phyloP scores from a whole-genome alignment of 2,329 filamentous ascomycete species.

The Fusarium sp. region DNA sequence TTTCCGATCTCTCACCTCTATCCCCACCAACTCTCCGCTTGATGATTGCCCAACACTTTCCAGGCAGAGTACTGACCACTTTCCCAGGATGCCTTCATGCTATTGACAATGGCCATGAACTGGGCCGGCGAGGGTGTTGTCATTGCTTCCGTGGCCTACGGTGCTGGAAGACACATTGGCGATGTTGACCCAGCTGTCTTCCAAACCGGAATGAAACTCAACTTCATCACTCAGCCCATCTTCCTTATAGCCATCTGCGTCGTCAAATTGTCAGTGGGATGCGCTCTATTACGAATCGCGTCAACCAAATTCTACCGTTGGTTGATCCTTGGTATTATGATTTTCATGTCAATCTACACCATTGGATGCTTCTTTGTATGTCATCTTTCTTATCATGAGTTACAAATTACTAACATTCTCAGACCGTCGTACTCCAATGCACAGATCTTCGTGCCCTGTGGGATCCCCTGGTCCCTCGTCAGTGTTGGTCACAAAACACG shows the following conservation, averaged over 20 bases:
- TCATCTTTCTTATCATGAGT: accelerated
- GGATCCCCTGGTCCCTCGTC: conserved; percentile 53
- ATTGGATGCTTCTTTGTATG: conserved; percentile 52
- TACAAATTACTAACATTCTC: accelerated
- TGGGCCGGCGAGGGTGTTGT: conserved; percentile 54
- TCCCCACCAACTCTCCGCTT: neutral
- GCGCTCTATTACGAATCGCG: conserved; percentile 56
- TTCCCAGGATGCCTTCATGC: conserved; percentile 48
- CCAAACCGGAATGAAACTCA: conserved; percentile 54
- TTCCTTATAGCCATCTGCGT: conserved; percentile 56
- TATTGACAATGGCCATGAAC: conserved; percentile 46
- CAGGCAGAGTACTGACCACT: neutral
- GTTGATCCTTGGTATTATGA: conserved; percentile 53
- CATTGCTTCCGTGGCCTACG: conserved; percentile 54
- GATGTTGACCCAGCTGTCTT: conserved; percentile 53
- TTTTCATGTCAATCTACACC: conserved; percentile 50
- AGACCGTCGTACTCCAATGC: conserved; percentile 61
- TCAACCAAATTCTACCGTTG: conserved; percentile 50
- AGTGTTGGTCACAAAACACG: conserved; percentile 55
- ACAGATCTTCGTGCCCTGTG: conserved; percentile 58
- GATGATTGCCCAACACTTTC: neutral
- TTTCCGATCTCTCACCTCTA: neutral
- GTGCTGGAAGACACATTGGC: conserved; percentile 58
- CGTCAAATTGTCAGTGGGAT: conserved; percentile 57
- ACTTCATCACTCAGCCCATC: conserved; percentile 58